Percentiles rank a stretch among this genome's conserved stretches.
These are phyloP conservation scores for Metschnikowia koreensis DNA, from an alignment of 805 yeast genomes.

Conservation along the genomic window DNA sequence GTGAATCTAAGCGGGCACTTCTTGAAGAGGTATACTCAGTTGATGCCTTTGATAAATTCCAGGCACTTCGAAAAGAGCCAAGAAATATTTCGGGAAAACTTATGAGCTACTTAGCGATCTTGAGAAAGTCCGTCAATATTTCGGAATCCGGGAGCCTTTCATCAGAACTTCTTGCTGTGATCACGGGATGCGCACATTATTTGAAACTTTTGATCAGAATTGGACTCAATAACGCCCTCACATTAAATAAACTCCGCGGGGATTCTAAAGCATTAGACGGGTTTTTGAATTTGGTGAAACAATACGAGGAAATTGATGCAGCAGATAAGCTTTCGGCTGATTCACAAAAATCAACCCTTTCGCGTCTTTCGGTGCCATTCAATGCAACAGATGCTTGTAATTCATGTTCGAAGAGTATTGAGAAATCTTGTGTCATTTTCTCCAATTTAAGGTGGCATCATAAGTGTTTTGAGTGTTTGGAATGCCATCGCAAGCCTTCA, in stretches of 20 bases:
- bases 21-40: conserved; percentile 26
- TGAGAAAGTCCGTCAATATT: conserved; percentile 57
- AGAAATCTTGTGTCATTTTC: conserved; percentile 70
- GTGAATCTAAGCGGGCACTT: conserved; percentile 14
- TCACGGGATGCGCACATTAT: conserved; percentile 91
- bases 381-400: conserved; percentile 76
- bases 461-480: conserved; percentile 65
- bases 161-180: conserved; percentile 71
- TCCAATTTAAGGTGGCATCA: conserved; percentile 77
- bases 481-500: conserved; percentile 44
- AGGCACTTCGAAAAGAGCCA: conserved; percentile 59
- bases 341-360: conserved; percentile 6
- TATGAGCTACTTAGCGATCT: conserved; percentile 81
- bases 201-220: conserved; percentile 78
- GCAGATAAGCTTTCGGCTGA: conserved; percentile 12
- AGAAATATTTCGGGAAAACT: conserved; percentile 84
- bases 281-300: conserved; percentile 55
- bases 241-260: conserved; percentile 54
- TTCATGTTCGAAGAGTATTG: conserved; percentile 72
- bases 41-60: conserved; percentile 27
- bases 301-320: conserved; percentile 22
- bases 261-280: conserved; percentile 61
- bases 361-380: conserved; percentile 45
- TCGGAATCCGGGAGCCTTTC: conserved; percentile 47
- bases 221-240: conserved; percentile 77